Evolutionary conservation across 768 basidiomycete species (phyloP).

Genomic region (Mycena albidolilacea): DNA sequence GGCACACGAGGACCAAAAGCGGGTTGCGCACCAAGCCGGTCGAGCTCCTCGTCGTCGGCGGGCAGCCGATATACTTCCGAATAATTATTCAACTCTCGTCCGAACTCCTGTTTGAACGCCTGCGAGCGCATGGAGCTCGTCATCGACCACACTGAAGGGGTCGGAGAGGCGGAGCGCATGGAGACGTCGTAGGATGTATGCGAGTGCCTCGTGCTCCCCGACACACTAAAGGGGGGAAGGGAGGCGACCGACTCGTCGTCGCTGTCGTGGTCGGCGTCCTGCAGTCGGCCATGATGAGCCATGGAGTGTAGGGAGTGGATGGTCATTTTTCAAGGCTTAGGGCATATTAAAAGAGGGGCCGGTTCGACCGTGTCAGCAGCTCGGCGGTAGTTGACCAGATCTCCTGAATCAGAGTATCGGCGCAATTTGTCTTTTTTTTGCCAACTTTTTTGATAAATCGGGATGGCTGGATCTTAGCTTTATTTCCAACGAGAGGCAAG

Average conservation of each 20-base stretch:
- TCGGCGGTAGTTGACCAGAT: constrained; percentile 25
- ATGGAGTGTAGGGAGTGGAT: constrained; percentile 23
- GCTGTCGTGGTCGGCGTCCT: constrained; percentile 55
- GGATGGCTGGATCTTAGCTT: constrained; percentile 18
- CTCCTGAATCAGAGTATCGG: constrained; percentile 13
- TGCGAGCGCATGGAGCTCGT: constrained; percentile 73
- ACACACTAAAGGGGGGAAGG: constrained; percentile 53
- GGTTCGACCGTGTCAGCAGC: constrained; percentile 28
- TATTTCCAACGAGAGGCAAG: background rate
- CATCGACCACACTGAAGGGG: constrained; percentile 78
- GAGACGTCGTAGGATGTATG: constrained; percentile 72
- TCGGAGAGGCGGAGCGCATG: constrained; percentile 76
- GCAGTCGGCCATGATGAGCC: constrained; percentile 32
- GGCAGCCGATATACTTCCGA: constrained; percentile 86
- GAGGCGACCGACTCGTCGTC: constrained; percentile 63
- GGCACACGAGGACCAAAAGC: constrained; percentile 11
- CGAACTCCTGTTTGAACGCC: constrained; percentile 76
- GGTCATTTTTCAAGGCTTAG: constrained; percentile 10
- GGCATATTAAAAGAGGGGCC: constrained; percentile 30
- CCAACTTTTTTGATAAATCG: constrained; percentile 26
- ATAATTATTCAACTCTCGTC: constrained; percentile 80
- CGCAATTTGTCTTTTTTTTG: constrained; percentile 16
- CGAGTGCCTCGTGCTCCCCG: constrained; percentile 61
- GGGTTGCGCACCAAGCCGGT: constrained; percentile 70
- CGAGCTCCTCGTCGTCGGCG: constrained; percentile 84